These are phyloP conservation scores for Monsonia emarginata DNA, from an alignment of 441 rosid species.

Conservation along the genomic window DNA sequence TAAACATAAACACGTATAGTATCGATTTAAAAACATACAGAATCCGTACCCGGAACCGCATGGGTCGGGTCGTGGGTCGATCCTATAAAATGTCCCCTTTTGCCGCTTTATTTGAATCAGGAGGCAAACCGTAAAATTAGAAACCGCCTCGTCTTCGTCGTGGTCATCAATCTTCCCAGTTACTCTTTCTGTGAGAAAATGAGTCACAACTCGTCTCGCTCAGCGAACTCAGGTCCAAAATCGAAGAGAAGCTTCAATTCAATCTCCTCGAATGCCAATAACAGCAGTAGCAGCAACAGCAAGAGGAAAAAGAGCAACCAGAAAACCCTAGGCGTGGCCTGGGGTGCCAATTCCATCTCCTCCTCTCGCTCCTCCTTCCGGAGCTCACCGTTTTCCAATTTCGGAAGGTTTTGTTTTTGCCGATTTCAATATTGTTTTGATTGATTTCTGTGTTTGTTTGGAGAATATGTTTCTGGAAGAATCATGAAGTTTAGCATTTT, in stretches of 20 bases:
- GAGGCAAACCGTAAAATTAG: neutral
- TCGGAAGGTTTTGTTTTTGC: constrained; percentile 55
- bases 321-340: constrained; percentile 85
- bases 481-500: neutral
- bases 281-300: constrained; percentile 19
- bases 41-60: neutral
- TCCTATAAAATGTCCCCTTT: neutral
- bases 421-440: neutral
- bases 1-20: too few species aligned
- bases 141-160: too few species aligned
- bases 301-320: constrained; percentile 46
- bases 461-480: neutral
- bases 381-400: constrained; percentile 63
- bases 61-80: neutral
- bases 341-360: constrained; percentile 71
- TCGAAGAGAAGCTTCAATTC: constrained; percentile 57
- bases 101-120: constrained; percentile 27
- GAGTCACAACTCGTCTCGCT: constrained; percentile 38
- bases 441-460: neutral
- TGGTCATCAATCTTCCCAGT: neutral
- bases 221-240: constrained; percentile 31
- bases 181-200: constrained; percentile 22
- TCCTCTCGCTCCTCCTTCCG: constrained; percentile 68
- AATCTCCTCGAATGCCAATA: constrained; percentile 26
- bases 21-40: too few species aligned